Evolutionary conservation across 2,329 filamentous ascomycete species (phyloP), one percentile per base, ranked within the genome.

Genomic region (Epicoccum sorghinum): DNA sequence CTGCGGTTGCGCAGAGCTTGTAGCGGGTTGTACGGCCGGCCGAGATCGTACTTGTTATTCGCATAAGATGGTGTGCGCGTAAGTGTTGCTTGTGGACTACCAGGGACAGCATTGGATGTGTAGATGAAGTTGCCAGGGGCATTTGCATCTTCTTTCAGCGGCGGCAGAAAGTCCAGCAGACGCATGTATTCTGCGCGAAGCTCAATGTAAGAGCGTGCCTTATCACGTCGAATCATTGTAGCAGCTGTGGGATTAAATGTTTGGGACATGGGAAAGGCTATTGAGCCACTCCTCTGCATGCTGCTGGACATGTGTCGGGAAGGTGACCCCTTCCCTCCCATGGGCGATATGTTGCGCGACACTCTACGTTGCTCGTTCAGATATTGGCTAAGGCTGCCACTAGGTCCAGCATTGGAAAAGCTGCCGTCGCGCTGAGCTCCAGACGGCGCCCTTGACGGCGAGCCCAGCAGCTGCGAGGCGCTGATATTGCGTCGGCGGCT

Each of bases 1-100:
- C 93, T 93, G 42, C 93, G 85, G 69, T 99, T 98, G 18, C 95
- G 88, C 50, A 98, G 89, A 64, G 91, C 91, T 73, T 98, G 95
- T 23, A 99, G 77, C 4, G 93, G 95, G 70, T 99, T 96, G 71
- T 98, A 98, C 2, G 81, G 77, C 47, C 93, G 87, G 4, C 89
- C 89, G 7, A 88, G 73, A n/a, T 53, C 67, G 37, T 73, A 66
- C 57, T 72, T 71, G 56, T 65, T 72, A 60, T 65, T 73, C 25
- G 67, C 66, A 63, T 77, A 45, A 58, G 74, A 72, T 49, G 72
- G 56, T 53, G 72, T 47, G 64, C 78, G 69, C 52, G 65, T 71
- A 55, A 77, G 61, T 42, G 76, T 66, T 58, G 77, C 74, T 53
- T 73, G 67, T 0, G 73, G 64, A 57, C 71, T 74, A 44, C 79